Evolutionary conservation across 108 stramenopile species (phyloP).

Genomic region (Nitzschia inconspicua): DNA sequence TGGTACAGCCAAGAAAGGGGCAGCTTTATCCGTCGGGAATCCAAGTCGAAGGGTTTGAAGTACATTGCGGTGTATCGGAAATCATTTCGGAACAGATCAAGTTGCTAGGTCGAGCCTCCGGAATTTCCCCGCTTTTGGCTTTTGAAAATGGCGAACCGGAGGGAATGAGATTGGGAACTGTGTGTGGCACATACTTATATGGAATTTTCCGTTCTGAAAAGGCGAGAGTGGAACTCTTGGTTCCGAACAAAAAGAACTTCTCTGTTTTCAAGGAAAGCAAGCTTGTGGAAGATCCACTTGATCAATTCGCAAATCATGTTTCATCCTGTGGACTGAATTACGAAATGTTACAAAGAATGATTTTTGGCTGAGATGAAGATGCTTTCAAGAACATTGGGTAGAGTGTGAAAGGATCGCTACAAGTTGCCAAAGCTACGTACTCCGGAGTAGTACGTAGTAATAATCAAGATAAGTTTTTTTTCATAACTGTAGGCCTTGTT

Average conservation of each 20-base stretch:
- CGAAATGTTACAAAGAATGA: slow-evolving; percentile 10
- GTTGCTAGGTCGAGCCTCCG: not conserved
- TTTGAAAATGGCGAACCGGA: slow-evolving; percentile 31
- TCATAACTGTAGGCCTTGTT: too few species aligned
- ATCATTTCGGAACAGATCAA: not conserved
- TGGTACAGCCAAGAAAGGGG: slow-evolving; percentile 16
- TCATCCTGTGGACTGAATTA: slow-evolving; percentile 22
- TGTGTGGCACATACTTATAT: slow-evolving; percentile 37
- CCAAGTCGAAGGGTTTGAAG: slow-evolving; percentile 27
- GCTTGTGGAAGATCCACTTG: slow-evolving; percentile 19
- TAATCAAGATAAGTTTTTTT: too few species aligned
- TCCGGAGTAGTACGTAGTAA: too few species aligned
- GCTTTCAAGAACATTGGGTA: too few species aligned
- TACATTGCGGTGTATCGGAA: slow-evolving; percentile 29
- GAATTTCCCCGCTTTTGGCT: slow-evolving; percentile 15
- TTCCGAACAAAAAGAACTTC: slow-evolving; percentile 3
- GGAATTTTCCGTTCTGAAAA: slow-evolving; percentile 25
- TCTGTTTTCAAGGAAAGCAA: not conserved
- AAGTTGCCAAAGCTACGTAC: too few species aligned
- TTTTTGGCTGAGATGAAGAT: too few species aligned
- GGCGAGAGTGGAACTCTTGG: slow-evolving; percentile 27
- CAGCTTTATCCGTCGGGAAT: slow-evolving; percentile 22
- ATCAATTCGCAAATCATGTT: slow-evolving; percentile 24
- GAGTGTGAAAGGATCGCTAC: too few species aligned
- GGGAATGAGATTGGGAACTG: slow-evolving; percentile 23